Evolutionary conservation across 805 yeast genomes (phyloP).

Genomic region (Yamadazyma ubonensis): DNA sequence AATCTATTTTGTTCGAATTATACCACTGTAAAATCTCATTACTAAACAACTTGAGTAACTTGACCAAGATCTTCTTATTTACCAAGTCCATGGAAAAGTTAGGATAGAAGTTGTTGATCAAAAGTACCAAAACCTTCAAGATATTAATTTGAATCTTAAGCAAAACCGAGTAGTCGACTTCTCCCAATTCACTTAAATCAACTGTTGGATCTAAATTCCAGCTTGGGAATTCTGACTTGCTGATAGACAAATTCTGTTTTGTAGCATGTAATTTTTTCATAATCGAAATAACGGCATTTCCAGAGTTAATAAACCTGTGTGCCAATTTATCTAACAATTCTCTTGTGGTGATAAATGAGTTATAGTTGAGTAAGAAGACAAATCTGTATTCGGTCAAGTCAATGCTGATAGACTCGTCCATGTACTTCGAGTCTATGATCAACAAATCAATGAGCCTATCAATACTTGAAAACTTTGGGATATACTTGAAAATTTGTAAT

Average conservation of each 20-base stretch:
- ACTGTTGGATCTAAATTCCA: slow-evolving; percentile 50
- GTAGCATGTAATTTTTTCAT: slow-evolving; percentile 33
- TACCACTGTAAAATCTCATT: slow-evolving; percentile 57
- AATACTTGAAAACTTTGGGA: slow-evolving; percentile 56
- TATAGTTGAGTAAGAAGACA: slow-evolving; percentile 42
- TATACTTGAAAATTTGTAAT: slow-evolving; percentile 19
- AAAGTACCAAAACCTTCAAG: slow-evolving; percentile 67
- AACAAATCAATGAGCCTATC: slow-evolving; percentile 78
- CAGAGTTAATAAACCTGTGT: slow-evolving; percentile 41
- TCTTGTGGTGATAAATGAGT: slow-evolving; percentile 39
- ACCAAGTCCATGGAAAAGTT: slow-evolving; percentile 71
- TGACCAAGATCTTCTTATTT: slow-evolving; percentile 59
- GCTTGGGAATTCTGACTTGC: slow-evolving; percentile 46
- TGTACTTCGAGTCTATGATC: slow-evolving; percentile 63
- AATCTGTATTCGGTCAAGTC: slow-evolving; percentile 42
- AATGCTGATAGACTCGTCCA: slow-evolving; percentile 41
- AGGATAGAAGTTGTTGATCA: slow-evolving; percentile 69
- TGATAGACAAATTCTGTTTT: slow-evolving; percentile 14
- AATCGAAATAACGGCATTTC: slow-evolving; percentile 44
- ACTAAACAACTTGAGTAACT: slow-evolving; percentile 65
- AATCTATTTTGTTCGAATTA: slow-evolving; percentile 40
- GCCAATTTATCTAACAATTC: slow-evolving; percentile 41
- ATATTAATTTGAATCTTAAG: slow-evolving; percentile 81
- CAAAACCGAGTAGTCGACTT: slow-evolving; percentile 63
- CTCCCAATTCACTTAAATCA: slow-evolving; percentile 41